Base-by-base conservation (phyloP, 768 basidiomycete genomes). In the Suillus subluteus region DNA sequence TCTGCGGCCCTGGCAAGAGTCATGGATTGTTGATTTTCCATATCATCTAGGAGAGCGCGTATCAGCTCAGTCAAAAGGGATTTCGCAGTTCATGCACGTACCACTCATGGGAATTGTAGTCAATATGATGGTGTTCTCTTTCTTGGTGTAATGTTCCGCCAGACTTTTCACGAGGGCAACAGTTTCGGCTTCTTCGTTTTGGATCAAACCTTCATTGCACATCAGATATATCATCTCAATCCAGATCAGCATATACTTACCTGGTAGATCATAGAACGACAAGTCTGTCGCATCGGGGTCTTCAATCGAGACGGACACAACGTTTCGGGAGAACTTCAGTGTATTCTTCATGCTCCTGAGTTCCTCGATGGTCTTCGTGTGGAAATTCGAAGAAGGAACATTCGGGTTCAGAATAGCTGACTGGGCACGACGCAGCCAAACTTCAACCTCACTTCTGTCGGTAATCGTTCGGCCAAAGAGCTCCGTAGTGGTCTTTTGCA, bases 341-440 rank as follows among this genome's bases (percentile, higher is more conserved):
- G 56, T 9, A 72, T 62, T 41, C 68, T 71, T 67, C 38, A 62
- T 16, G 58, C 40, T 63, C 62, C 69, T 70, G 8, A 67, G 30
- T 21, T 62, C 23, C 30, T 64, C 26, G 40, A n/a, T 23, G 40
- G 23, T 68, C 44, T 35, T 72, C 65, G 30, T n/a, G 43, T 69
- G 26, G 65, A 78, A 80, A 18, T 54, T 6, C 21, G 59, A 67
- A 55, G 75, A 63, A 7, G 77, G 62, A 13, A 81, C 64, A 12
- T 78, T 73, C 0, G 85, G 85, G 63, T 82, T 81, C 11, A 90
- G 78, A 32, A 88, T 79, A 0, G 88, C 88, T 0, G 83, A 80
- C 70, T 90, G 89, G 0, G 89, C 88, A 4, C 88, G 80, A 35
- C 87, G 82, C 16, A 90, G 78, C 75, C 80, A 81, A 4, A 82